A percentile compares a stretch with the other conserved stretches of the same genome.
These are phyloP conservation scores for Pyrenophora graminea DNA, from an alignment of 2,329 filamentous ascomycete species.

Conservation along the genomic window DNA sequence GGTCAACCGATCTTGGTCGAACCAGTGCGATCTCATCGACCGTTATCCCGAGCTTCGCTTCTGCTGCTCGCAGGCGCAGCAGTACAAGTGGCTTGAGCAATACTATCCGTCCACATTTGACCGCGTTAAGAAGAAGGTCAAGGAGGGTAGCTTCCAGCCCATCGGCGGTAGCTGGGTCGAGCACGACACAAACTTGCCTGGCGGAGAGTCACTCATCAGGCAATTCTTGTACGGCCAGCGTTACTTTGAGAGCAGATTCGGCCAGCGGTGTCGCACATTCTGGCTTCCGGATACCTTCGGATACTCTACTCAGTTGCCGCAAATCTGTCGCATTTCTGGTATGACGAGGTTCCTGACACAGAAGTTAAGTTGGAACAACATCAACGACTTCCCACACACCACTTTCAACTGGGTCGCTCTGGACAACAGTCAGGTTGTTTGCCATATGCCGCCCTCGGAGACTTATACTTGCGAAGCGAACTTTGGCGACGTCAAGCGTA, in stretches of 20 bases:
- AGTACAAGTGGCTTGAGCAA: slow-evolving; percentile 95
- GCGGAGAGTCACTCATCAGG: slow-evolving; percentile 88
- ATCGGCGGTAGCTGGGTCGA: slow-evolving; percentile 99
- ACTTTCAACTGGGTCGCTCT: slow-evolving; percentile 98
- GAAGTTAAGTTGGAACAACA: slow-evolving; percentile 99
- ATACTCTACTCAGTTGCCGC: slow-evolving; percentile 92
- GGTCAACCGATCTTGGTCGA: slow-evolving; percentile 93
- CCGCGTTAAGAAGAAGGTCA: slow-evolving; percentile 87
- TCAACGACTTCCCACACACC: slow-evolving; percentile 98
- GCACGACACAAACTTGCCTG: slow-evolving; percentile 96
- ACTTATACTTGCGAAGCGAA: slow-evolving; percentile 94
- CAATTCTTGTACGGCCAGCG: slow-evolving; percentile 96
- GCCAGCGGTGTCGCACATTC: slow-evolving; percentile 85
- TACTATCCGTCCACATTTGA: slow-evolving; percentile 88
- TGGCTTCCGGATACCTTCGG: slow-evolving; percentile 99
- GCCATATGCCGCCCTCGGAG: slow-evolving; percentile 94
- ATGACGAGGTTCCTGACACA: slow-evolving; percentile 98
- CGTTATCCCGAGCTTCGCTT: slow-evolving; percentile 93
- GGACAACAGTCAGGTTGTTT: slow-evolving; percentile 94
- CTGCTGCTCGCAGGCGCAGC: slow-evolving; percentile 89
- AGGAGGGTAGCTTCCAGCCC: slow-evolving; percentile 87
- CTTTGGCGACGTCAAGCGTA: slow-evolving; percentile 91
- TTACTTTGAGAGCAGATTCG: slow-evolving; percentile 92
- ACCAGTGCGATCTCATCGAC: slow-evolving; percentile 93
- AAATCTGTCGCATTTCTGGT: slow-evolving; percentile 88